phyloP scores from a whole-genome alignment of 225 moss, liverwort and hornwort species.

The Bryoerythrophyllum caledonicum region DNA sequence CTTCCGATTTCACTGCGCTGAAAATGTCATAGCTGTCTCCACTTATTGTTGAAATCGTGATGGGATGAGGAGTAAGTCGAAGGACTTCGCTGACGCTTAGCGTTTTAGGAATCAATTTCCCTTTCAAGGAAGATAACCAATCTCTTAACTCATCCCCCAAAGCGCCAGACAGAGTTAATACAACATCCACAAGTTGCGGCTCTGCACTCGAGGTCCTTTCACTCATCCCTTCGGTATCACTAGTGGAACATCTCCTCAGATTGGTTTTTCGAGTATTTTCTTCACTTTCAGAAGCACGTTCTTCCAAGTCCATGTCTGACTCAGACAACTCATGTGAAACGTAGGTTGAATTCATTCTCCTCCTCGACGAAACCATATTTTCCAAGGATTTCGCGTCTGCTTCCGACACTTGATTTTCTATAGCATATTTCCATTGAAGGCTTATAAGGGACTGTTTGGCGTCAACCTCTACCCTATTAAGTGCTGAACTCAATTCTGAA shows the following conservation, averaged over 20 bases:
- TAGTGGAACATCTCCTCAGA: conserved; percentile 26
- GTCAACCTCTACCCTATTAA: conserved; percentile 37
- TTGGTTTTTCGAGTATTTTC: conserved; percentile 10
- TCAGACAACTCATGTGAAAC: conserved; percentile 9
- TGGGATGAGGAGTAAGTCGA: conserved; percentile 16
- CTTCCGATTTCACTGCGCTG: conserved; percentile 28
- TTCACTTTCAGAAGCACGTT: conserved; percentile 16
- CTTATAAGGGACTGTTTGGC: conserved; percentile 33
- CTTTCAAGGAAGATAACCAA: conserved; percentile 38
- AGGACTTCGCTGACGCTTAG: conserved; percentile 39
- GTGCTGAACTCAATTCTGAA: conserved; percentile 10
- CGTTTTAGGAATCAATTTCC: conserved; percentile 21
- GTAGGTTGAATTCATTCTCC: conserved; percentile 11
- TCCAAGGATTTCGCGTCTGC: conserved; percentile 20
- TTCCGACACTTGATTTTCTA: conserved; percentile 20
- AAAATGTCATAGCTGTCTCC: conserved; percentile 12
- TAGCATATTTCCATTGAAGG: conserved; percentile 38
- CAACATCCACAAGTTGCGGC: conserved; percentile 48
- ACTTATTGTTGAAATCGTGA: not conserved
- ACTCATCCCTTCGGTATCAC: conserved; percentile 15
- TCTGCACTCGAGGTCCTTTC: conserved; percentile 13
- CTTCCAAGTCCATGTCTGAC: conserved; percentile 10
- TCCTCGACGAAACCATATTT: conserved; percentile 3
- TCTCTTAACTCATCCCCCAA: conserved; percentile 29
- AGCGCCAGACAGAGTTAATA: conserved; percentile 31